Evolutionary conservation across 768 basidiomycete genomes (phyloP).

Genomic region (Rickenella mellea): DNA sequence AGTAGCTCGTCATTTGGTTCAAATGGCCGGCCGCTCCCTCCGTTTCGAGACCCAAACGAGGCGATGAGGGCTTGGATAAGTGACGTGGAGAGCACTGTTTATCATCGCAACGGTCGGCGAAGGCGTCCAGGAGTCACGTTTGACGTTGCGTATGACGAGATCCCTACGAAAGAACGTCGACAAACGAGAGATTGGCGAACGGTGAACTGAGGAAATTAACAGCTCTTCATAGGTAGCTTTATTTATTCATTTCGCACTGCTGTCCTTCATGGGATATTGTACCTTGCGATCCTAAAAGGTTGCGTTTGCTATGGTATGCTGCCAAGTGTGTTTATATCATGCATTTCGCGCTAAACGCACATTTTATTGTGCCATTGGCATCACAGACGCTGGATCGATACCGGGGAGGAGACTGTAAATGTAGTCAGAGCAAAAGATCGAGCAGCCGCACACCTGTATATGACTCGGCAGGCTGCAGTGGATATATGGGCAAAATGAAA

Average conservation of each 20-base stretch:
- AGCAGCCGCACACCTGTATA: too few species aligned
- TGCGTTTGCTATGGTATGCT: too few species aligned
- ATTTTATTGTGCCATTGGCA: too few species aligned
- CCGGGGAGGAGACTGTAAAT: too few species aligned
- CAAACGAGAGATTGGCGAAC: not conserved
- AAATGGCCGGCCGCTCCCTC: slow-evolving; percentile 51
- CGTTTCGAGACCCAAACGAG: slow-evolving; percentile 48
- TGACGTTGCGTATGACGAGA: not conserved
- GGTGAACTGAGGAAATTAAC: not conserved
- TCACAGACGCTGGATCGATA: too few species aligned
- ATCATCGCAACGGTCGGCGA: not conserved
- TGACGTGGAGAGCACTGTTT: slow-evolving; percentile 38
- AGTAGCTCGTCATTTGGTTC: slow-evolving; percentile 46
- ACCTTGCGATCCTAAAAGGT: too few species aligned
- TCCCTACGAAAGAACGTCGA: not conserved
- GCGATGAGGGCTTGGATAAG: slow-evolving; percentile 69
- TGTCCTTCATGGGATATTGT: not conserved
- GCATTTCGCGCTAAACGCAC: too few species aligned
- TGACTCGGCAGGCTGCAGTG: too few species aligned
- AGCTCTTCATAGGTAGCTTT: not conserved
- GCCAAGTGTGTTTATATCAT: too few species aligned
- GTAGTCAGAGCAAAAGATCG: too few species aligned
- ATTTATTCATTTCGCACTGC: too few species aligned
- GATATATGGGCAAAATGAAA: too few species aligned
- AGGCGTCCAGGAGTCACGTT: not conserved